Evolutionary conservation across 192 early-diverging fungal genomes (phyloP).

Genomic region (Coemansia sp.): DNA sequence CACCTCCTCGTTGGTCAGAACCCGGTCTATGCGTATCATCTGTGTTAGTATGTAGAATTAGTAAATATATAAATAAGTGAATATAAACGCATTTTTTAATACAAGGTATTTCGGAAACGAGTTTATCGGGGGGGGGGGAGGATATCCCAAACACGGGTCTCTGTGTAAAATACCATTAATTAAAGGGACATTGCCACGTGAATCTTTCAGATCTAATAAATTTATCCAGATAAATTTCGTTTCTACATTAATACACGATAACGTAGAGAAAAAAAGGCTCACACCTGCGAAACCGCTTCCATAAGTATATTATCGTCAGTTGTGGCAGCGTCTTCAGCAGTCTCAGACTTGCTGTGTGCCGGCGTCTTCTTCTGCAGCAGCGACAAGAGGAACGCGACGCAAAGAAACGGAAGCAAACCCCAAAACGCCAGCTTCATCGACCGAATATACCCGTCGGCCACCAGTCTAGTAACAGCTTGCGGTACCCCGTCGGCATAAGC

Average conservation of each 20-base stretch:
- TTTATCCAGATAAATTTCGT: too few relatives aligned
- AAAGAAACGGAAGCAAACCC: constrained; percentile 55
- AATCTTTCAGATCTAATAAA: too few relatives aligned
- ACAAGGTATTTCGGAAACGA: too few relatives aligned
- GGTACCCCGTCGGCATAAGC: constrained; percentile 43
- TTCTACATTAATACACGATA: too few relatives aligned
- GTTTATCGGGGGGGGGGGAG: too few relatives aligned
- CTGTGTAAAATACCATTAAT: too few relatives aligned
- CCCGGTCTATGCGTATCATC: constrained; percentile 15
- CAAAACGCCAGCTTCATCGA: constrained; percentile 55
- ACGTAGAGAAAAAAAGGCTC: too few relatives aligned
- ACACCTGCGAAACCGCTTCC: neutral
- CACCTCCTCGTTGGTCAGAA: constrained; percentile 31
- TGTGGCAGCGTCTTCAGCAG: neutral
- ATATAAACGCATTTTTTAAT: neutral
- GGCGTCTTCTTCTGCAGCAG: constrained; percentile 48
- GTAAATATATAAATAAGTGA: neutral
- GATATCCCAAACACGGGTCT: too few relatives aligned
- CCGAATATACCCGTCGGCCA: constrained; percentile 57
- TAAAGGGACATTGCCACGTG: too few relatives aligned
- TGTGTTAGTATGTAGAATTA: neutral
- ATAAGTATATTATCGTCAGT: neutral
- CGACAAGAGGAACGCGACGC: constrained; percentile 50
- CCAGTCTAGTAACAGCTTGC: constrained; percentile 22
- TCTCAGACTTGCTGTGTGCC: neutral